A percentile compares a stretch with the other conserved stretches of the same genome.
Conservation (phyloP, 352 stramenopile genomes). For the Phytophthora capsici region DNA sequence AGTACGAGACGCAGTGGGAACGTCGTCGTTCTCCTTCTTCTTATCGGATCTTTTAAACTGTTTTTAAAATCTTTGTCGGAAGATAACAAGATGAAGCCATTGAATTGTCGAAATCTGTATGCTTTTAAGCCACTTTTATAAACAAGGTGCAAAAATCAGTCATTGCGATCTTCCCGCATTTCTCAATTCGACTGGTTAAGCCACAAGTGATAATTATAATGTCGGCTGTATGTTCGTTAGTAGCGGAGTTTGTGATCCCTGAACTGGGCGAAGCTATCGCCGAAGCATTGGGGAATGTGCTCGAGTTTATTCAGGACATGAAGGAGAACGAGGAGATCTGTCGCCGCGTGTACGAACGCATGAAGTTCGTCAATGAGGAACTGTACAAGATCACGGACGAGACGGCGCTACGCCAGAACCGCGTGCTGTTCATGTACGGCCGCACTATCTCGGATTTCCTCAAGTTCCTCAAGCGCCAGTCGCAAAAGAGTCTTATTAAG, state of each 20-base stretch:
- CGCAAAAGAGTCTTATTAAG: constrained; percentile 26
- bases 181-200: background rate
- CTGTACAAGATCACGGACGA: constrained; percentile 48
- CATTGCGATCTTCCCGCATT: constrained; percentile 1
- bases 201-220: constrained; percentile 5
- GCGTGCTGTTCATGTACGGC: constrained; percentile 45
- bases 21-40: constrained; percentile 55
- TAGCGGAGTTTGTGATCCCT: constrained; percentile 47
- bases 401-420: constrained; percentile 39
- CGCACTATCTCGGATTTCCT: constrained; percentile 43
- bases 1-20: constrained; percentile 65
- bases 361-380: constrained; percentile 42
- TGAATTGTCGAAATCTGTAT: constrained; percentile 4
- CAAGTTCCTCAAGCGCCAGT: constrained; percentile 27
- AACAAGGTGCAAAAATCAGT: background rate
- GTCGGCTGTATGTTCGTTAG: constrained; percentile 14
- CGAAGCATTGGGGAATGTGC: constrained; percentile 34
- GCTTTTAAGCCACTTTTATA: background rate
- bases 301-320: constrained; percentile 36
- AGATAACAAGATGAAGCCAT: constrained; percentile 4
- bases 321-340: constrained; percentile 44
- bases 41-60: constrained; percentile 68
- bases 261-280: constrained; percentile 42
- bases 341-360: constrained; percentile 30
- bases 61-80: background rate